These are phyloP conservation scores for Euphorbia pulcherrima DNA, from an alignment of 345 rosid species.

Conservation along the genomic window DNA sequence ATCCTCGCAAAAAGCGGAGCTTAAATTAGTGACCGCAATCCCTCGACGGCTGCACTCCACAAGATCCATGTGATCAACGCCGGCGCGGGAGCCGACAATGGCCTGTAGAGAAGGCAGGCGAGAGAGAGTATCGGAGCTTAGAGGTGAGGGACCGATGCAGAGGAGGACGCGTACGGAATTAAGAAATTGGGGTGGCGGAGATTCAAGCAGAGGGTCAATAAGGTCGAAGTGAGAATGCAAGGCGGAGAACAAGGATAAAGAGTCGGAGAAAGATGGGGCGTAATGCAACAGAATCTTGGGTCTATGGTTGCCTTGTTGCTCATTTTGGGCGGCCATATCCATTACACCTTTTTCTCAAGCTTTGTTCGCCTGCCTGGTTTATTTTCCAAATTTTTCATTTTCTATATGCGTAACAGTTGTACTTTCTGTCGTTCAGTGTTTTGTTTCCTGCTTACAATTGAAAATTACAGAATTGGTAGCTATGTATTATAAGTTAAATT, in stretches of 20 bases:
- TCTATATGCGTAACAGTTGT: too few species aligned
- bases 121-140: not conserved
- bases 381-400: too few species aligned
- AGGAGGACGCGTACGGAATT: not conserved
- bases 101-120: not conserved
- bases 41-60: not conserved
- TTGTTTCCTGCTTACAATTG: too few species aligned
- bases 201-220: not conserved
- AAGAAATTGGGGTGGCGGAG: not conserved
- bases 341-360: not conserved
- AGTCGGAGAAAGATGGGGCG: not conserved
- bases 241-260: not conserved
- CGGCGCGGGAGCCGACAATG: constrained; percentile 1
- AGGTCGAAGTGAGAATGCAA: not conserved
- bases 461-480: too few species aligned
- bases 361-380: not conserved
- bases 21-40: not conserved
- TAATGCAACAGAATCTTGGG: not conserved
- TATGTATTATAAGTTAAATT: too few species aligned
- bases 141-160: constrained; percentile 1
- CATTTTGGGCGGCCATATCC: constrained; percentile 1
- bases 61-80: constrained; percentile 1
- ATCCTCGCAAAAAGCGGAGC: not conserved
- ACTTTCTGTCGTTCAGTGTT: too few species aligned
- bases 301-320: not conserved